phyloP scores from a whole-genome alignment of 2,329 filamentous ascomycete genomes.

The Diplodia scrobiculata region DNA sequence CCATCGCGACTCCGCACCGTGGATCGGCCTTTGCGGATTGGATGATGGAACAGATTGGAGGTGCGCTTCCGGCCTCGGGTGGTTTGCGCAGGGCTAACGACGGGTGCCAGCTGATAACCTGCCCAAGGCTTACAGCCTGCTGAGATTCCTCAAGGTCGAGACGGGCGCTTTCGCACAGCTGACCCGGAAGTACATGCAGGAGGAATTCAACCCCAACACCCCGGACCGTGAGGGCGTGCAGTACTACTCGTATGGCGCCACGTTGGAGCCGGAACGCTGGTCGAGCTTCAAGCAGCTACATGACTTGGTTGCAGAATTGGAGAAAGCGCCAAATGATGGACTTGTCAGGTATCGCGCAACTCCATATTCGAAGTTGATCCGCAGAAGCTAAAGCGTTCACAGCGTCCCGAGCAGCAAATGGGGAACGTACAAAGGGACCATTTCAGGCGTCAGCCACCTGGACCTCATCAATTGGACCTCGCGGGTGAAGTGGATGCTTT shows the following conservation, averaged over 20 bases:
- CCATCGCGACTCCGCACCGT: constrained; percentile 63
- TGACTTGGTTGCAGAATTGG: constrained; percentile 55
- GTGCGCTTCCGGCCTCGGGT: constrained; percentile 49
- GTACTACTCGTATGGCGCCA: constrained; percentile 66
- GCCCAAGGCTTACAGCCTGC: constrained; percentile 58
- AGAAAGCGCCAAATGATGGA: constrained; percentile 64
- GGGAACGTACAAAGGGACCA: constrained; percentile 65
- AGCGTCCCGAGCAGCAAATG: constrained; percentile 61
- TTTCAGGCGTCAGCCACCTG: constrained; percentile 65
- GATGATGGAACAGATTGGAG: constrained; percentile 60
- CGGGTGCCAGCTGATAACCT: constrained; percentile 47
- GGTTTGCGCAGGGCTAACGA: neutral
- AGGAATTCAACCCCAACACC: constrained; percentile 62
- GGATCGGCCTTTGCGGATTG: constrained; percentile 65
- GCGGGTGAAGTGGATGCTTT: constrained; percentile 60
- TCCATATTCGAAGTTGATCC: neutral
- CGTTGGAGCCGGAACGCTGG: constrained; percentile 57
- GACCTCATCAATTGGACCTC: constrained; percentile 70
- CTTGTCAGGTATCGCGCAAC: constrained; percentile 54
- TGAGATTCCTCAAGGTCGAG: constrained; percentile 59
- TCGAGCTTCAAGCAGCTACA: constrained; percentile 62
- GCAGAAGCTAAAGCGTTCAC: neutral
- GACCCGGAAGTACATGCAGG: constrained; percentile 60
- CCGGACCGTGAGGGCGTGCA: constrained; percentile 58
- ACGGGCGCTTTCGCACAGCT: constrained; percentile 65